Conservation (phyloP, 306 rosid genomes). For the Arachis stenosperma region DNA sequence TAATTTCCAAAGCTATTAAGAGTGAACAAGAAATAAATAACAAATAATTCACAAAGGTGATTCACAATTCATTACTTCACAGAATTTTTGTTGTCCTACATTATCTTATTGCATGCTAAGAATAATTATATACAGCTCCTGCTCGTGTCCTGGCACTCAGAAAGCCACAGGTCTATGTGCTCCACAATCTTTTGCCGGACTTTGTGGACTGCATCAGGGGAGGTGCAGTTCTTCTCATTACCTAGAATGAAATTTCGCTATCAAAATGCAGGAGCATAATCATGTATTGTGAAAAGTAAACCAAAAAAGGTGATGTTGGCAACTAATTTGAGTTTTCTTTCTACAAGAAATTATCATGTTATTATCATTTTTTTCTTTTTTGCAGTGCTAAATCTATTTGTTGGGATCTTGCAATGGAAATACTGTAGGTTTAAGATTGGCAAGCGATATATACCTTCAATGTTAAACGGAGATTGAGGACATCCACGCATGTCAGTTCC, state of each 20-base stretch:
- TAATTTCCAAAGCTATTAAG: too few relatives aligned
- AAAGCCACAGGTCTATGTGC: constrained; percentile 81
- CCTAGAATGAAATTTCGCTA: constrained; percentile 51
- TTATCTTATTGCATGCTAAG: background rate
- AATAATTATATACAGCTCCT: constrained; percentile 43
- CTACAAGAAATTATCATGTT: background rate
- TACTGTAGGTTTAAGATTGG: constrained; percentile 17
- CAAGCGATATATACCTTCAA: constrained; percentile 66
- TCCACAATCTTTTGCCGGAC: constrained; percentile 79
- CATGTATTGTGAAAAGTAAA: background rate
- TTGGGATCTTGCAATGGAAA: background rate
- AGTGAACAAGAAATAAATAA: too few relatives aligned
- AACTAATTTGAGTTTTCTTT: background rate
- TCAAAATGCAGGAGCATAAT: constrained; percentile 22
- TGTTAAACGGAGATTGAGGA: constrained; percentile 74
- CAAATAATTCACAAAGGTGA: background rate
- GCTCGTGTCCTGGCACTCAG: constrained; percentile 56
- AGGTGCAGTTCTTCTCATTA: constrained; percentile 69
- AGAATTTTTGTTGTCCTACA: constrained; percentile 6
- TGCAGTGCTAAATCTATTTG: background rate
- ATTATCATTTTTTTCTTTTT: background rate
- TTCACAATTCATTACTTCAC: background rate
- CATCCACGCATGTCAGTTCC: constrained; percentile 94
- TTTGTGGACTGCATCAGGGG: constrained; percentile 79
- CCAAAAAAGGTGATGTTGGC: background rate